Percentiles rank a stretch among this genome's conserved stretches.
Evolutionary conservation across 1,284 basidiomycete species (phyloP).

Genomic region (Porogramme epimiltina): DNA sequence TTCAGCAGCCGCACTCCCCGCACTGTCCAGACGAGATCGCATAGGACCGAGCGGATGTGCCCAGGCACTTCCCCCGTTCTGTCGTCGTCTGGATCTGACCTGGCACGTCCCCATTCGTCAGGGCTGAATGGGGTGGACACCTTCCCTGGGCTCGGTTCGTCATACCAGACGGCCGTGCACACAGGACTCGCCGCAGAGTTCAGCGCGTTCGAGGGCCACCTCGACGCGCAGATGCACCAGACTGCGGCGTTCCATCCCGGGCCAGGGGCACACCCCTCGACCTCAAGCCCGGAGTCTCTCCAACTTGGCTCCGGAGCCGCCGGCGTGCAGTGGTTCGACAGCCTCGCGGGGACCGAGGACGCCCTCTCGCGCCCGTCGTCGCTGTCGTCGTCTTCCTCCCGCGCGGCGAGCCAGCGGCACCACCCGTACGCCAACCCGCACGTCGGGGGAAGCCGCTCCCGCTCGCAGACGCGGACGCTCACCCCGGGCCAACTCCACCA

Average conservation of each 20-base stretch:
- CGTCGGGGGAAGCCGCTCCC: background rate
- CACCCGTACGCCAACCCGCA: background rate
- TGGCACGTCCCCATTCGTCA: background rate
- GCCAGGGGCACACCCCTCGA: background rate
- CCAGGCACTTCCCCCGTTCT: background rate
- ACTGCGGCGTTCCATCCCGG: conserved; percentile 11
- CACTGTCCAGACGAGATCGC: conserved; percentile 49
- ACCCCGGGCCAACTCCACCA: background rate
- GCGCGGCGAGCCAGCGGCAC: background rate
- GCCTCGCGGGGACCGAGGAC: background rate
- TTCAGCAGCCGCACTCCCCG: conserved; percentile 68
- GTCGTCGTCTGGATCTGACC: conserved; percentile 1
- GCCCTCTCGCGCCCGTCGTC: background rate
- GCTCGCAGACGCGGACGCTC: conserved; percentile 3
- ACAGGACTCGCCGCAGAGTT: conserved; percentile 62
- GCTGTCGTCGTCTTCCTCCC: no score
- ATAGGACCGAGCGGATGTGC: conserved; percentile 12
- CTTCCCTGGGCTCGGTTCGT: conserved; percentile 25
- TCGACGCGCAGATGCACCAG: conserved; percentile 50
- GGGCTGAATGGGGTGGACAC: conserved; percentile 19
- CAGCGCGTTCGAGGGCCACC: conserved; percentile 56
- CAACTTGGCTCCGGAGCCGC: background rate
- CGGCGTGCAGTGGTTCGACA: conserved; percentile 3
- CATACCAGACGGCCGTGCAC: conserved; percentile 44
- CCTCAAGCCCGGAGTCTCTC: conserved; percentile 1